Evolutionary conservation across 179 eudicot species (phyloP), one percentile per base, ranked within the genome.

Genomic region (Actinidia arguta): DNA sequence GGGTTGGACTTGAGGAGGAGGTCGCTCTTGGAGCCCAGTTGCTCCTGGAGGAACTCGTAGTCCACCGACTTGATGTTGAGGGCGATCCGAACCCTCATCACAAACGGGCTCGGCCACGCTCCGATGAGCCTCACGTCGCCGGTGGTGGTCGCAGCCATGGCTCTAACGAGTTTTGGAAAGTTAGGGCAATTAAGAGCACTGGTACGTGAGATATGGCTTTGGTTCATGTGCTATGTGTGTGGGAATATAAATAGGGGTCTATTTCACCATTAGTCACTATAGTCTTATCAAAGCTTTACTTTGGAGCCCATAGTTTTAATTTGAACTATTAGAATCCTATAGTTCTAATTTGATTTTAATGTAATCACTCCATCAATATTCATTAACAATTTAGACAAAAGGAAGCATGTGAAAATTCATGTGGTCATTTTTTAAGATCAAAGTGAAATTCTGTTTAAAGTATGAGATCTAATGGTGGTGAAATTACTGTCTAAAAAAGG

Each of bases 1-100:
- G 87, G 89, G 55, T 87, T 87, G 36, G 86, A 71, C 52, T 80
- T 82, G n/a, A n/a, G n/a, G n/a, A n/a, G n/a, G n/a, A n/a, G n/a
- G n/a, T n/a, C n/a, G n/a, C 87, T 87, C 51, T 83, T 88, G 75
- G 5, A 1, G 3, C 59, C 51, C 0, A 78, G 5, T 27, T 75
- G 64, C 78, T 85, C 86, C 31, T 80, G 58, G 0, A 81, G n/a
- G 47, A 79, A 88, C 47, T 80, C 83, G 47, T 80, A 80, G 25
- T 9, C 27, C 0, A 72, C 71, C 1, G 58, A 16, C 50, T 81
- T 81, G 31, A 81, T 56, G 70, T 72, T 80, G 24, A 80, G 83
- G 14, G 83, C 83, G 31, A 70, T 70, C 27, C 46, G 52, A 17
- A 47, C 25, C 48, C 83, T 36, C 42, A 36, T 72, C 78, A 72